Base-by-base conservation (phyloP, 176 grass and related monocot genomes). In the Otatea glauca region DNA sequence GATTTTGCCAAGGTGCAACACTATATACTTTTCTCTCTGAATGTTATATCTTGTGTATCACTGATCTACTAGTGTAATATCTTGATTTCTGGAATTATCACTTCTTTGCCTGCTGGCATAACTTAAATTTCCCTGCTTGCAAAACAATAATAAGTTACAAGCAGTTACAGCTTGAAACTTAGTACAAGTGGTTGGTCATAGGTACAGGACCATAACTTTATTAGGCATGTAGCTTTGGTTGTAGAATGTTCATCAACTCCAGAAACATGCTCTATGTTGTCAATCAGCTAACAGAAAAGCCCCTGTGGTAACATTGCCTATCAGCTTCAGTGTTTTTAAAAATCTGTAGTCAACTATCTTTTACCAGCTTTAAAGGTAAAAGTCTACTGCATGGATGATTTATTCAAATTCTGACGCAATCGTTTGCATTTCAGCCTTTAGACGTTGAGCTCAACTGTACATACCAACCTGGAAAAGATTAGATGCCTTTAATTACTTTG, bases 1-100 rank as follows among this genome's bases (percentile, higher is more conserved):
- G 51, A 64, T 84, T 68, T 85, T 88, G 45, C 47, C 47, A 90
- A 84, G 90, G 90, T 90, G 25, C 53, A 72, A 66, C 16, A 48
- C 56, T 80, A 56, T 13, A 32, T 79, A 6, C 24, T 68, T n/a
- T 55, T 78, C 18, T 44, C 25, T 37, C 5, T 65, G 27, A 14
- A 63, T 17, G 35, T 34, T 18, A 13, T 53, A 58, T 71, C 24
- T 71, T 58, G 50, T 72, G 80, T 32, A 38, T 59, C 24, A 41
- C 43, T 83, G 49, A 43, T 9, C 75, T 62, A 43, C 6, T 76
- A 58, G 10, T 41, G 10, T 5, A 29, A 20, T 38, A n/a, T 60
- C 5, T 58, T 43, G 5, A 59, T 47, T 67, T 75, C 1, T 68
- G 63, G 6, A 53, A 27, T 18, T 41, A 7, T 50, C 24, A 10